Base-by-base conservation (phyloP, 345 rosid species). In the Eucalyptus tenuipes region DNA sequence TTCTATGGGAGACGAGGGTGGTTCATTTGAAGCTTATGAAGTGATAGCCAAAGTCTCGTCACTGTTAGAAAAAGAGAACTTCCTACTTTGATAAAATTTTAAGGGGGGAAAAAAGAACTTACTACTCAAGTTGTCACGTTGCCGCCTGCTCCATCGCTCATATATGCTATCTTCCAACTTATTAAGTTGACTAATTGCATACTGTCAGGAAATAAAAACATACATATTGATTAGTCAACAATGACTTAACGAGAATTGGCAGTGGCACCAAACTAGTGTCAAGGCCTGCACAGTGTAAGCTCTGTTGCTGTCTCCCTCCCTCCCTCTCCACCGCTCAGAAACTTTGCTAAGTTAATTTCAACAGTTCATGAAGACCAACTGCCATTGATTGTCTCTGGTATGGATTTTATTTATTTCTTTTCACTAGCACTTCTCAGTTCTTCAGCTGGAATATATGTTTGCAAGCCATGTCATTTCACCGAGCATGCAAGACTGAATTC, bases 161-260 rank as follows among this genome's bases (percentile, higher is more conserved):
- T 94, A 95, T 87, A 97, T 95, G 96, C 96, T 95, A 88, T 97
- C 99, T 93, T 96, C 99, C 93, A 97, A 89, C 93, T 95, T 97
- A 91, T 93, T 96, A 88, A 96, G 95, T 91, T 97, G 99, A 93
- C 96, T 97, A 88, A 96, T 93, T 89, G 99, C 99, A 92, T 96
- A 96, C 99, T 97, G 97, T 89, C 81, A 37, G 45, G 45, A 71
- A 71, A 37, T 25, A 71, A 37, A 71, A 71, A 37, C 82, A 71
- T 18, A 71, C 82, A 37, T 14, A 64, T 29, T 64, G 71, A 64
- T 64, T 64, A 29, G 71, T 37, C 45, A 71, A 71, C 27, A 37
- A 37, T 37, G 82, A 71, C 82, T 71, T 37, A 71, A 71, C 82
- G 8, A 37, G 18, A 71, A 71, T 71, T 37, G 47, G 82, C 82